phyloP scores from a whole-genome alignment of 345 rosid genomes.

The Atalantia buxifolia region DNA sequence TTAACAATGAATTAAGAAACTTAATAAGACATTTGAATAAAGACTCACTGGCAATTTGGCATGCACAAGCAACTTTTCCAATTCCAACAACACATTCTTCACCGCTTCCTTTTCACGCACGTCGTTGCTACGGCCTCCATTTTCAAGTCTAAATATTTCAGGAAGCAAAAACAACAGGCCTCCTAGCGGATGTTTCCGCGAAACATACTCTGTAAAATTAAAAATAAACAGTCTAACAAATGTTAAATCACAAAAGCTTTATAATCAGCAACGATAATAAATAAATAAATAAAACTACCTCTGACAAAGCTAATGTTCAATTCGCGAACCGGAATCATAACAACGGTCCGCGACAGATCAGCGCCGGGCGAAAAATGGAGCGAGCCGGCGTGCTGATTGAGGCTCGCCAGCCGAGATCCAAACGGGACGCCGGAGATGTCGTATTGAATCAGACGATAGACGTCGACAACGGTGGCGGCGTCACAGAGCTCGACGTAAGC shows the following conservation, averaged over 20 bases:
- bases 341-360: constrained; percentile 88
- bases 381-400: constrained; percentile 89
- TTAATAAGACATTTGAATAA: background rate
- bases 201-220: constrained; percentile 58
- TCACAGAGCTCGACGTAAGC: constrained; percentile 93
- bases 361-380: constrained; percentile 67
- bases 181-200: constrained; percentile 67
- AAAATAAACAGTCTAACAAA: background rate
- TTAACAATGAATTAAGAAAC: background rate
- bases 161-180: constrained; percentile 91
- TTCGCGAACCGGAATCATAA: constrained; percentile 77
- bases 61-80: constrained; percentile 73
- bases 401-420: constrained; percentile 86
- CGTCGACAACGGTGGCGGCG: constrained; percentile 92
- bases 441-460: constrained; percentile 91
- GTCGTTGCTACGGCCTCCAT: constrained; percentile 13
- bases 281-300: constrained; percentile 32
- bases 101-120: constrained; percentile 34
- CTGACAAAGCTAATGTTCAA: constrained; percentile 57
- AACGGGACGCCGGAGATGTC: constrained; percentile 87
- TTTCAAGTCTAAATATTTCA: constrained; percentile 50
- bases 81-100: constrained; percentile 47
- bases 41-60: constrained; percentile 78
- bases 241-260: background rate
- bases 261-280: background rate